Base-by-base conservation (phyloP, 1,284 basidiomycete species). In the Mixia osmundae region DNA sequence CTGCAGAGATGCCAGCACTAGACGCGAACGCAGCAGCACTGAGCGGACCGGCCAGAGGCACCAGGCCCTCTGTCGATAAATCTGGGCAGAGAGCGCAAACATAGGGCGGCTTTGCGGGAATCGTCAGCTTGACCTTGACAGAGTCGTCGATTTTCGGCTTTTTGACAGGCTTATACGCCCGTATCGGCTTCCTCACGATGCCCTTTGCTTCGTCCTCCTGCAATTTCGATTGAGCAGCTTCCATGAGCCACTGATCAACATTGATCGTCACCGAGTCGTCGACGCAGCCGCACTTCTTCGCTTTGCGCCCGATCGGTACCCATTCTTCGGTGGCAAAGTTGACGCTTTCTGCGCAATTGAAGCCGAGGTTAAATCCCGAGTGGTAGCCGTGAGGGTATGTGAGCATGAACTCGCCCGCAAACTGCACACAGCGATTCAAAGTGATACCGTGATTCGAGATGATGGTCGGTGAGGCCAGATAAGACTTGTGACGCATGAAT, bases 311-410 rank as follows among this genome's bases (percentile, higher is more conserved):
- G 16, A 89, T 60, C 35, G 89, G 80, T 7, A 95, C 58, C 89
- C 89, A 97, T 41, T 74, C 78, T 15, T 94, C 79, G 19, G 95
- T 64, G 0, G 91, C 91, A 57, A 97, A 97, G 56, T 97, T 97
- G 50, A 94, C 82, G 45, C 77, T 83, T 58, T 97, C 91, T 2
- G 89, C 89, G 50, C 89, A 95, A 53, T 97, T 97, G 54, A 91
- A 73, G 11, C 89, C 91, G 25, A 95, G 62, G 53, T 97, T 97
- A 65, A 91, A 95, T 12, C 89, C 89, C 72, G 64, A 50, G 33
- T 52, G 50, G 25, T 52, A 52, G 16, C 52, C 52, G 31, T 52
- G 48, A 1, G 89, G 89, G 54, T 73, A 97, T 0, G 89, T 97
- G 47, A 97, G 76, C 25, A 97, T 80, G 49, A 95, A 95, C 56